A percentile compares a stretch with the other conserved stretches of the same genome.
Conservation (phyloP, 2,329 filamentous ascomycete genomes). For the Pseudogymnoascus sp. region DNA sequence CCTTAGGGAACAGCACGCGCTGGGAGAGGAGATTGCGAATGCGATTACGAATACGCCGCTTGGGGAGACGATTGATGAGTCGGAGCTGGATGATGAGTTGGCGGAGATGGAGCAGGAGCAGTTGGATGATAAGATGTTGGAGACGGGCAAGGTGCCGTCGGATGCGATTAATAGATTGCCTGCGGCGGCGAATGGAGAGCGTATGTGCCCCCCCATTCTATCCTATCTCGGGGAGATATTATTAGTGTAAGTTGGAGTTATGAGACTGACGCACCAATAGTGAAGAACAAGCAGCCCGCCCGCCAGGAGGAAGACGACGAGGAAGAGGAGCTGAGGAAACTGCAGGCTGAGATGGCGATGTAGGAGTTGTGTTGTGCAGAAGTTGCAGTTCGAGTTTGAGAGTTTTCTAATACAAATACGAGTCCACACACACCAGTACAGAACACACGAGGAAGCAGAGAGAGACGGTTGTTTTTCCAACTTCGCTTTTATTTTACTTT, state of each 20-base stretch:
- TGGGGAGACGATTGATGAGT: conserved; percentile 69
- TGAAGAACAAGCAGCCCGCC: conserved; percentile 43
- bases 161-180: conserved; percentile 74
- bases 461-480: background rate
- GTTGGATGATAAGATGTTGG: conserved; percentile 88
- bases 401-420: background rate
- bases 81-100: conserved; percentile 77
- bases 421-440: background rate
- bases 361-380: conserved; percentile 32
- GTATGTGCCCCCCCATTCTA: conserved; percentile 44
- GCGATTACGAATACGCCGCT: conserved; percentile 68
- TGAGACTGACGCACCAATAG: conserved; percentile 24
- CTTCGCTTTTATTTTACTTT: background rate
- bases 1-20: conserved; percentile 81
- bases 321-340: conserved; percentile 83
- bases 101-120: conserved; percentile 83
- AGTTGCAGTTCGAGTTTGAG: background rate
- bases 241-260: conserved; percentile 13
- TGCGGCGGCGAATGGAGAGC: conserved; percentile 61
- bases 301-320: conserved; percentile 78
- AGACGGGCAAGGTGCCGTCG: conserved; percentile 73
- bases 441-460: background rate
- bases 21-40: conserved; percentile 86
- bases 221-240: background rate
- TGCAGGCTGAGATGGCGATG: conserved; percentile 98